Conservation (phyloP, 2,329 filamentous ascomycete species). For the Penicillium aurantiogriseum region DNA sequence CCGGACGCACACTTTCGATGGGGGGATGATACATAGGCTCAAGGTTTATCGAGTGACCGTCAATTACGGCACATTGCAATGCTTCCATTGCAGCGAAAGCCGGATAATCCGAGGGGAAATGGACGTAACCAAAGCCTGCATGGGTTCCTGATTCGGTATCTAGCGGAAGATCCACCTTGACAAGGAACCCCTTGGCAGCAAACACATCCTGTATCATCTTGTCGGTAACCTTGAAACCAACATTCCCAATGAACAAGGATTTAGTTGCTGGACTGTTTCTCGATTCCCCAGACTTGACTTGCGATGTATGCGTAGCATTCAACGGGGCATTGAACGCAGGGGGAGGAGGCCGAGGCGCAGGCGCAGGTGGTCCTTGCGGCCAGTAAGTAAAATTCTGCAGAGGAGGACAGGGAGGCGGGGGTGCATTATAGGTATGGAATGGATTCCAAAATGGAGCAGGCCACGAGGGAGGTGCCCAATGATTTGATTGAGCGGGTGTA, state of each 20-base stretch:
- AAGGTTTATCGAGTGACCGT: constrained; percentile 42
- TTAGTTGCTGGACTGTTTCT: constrained; percentile 14
- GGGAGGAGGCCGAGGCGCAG: background rate
- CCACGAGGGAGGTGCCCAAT: background rate
- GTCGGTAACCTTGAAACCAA: constrained; percentile 40
- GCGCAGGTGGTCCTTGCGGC: background rate
- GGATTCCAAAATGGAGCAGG: background rate
- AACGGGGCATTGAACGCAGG: background rate
- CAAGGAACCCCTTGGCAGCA: constrained; percentile 38
- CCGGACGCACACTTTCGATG: constrained; percentile 17
- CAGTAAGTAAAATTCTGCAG: background rate
- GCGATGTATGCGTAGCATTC: background rate
- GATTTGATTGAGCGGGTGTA: background rate
- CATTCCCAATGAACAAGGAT: constrained; percentile 42
- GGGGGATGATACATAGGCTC: constrained; percentile 37
- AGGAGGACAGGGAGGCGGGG: constrained; percentile 2
- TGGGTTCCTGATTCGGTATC: constrained; percentile 36
- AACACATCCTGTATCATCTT: constrained; percentile 39
- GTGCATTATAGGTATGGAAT: background rate
- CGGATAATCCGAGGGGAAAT: constrained; percentile 36
- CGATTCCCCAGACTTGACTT: background rate
- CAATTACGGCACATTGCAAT: constrained; percentile 38
- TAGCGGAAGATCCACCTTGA: constrained; percentile 35
- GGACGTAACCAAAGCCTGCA: constrained; percentile 42
- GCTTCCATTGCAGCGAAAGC: constrained; percentile 38